Percentiles rank a stretch among this genome's conserved stretches.
These are phyloP conservation scores for Linnemannia schmuckeri DNA, from an alignment of 192 early-diverging fungal genomes.

Conservation along the genomic window DNA sequence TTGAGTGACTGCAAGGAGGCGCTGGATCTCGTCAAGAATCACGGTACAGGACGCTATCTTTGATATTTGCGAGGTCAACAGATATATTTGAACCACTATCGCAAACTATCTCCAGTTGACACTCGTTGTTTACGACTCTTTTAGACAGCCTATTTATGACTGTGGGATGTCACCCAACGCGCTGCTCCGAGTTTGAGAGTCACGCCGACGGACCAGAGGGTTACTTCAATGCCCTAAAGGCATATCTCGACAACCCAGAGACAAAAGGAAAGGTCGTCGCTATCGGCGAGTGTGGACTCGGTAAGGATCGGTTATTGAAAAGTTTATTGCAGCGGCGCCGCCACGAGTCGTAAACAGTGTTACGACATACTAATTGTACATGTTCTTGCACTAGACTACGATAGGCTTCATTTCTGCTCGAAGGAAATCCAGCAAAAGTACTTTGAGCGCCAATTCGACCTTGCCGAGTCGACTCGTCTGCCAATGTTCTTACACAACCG, in stretches of 20 bases:
- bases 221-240: constrained; percentile 70
- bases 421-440: constrained; percentile 80
- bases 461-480: constrained; percentile 80
- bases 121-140: neutral
- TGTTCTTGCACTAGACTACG: constrained; percentile 78
- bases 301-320: constrained; percentile 35
- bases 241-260: constrained; percentile 53
- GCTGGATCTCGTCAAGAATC: constrained; percentile 63
- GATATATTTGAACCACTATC: neutral
- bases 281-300: constrained; percentile 94
- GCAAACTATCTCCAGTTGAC: neutral
- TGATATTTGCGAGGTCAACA: neutral
- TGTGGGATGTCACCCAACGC: constrained; percentile 90
- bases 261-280: constrained; percentile 80
- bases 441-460: constrained; percentile 85
- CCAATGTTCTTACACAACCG: constrained; percentile 96
- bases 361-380: neutral
- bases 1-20: constrained; percentile 73
- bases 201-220: constrained; percentile 69
- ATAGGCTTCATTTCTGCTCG: constrained; percentile 87
- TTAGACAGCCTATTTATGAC: constrained; percentile 74
- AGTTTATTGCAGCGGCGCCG: no score
- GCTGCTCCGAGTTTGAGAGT: constrained; percentile 77
- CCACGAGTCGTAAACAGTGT: no score
- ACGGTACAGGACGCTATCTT: constrained; percentile 48